Conservation (phyloP, 768 basidiomycete species). For the Calocera viscosa region DNA sequence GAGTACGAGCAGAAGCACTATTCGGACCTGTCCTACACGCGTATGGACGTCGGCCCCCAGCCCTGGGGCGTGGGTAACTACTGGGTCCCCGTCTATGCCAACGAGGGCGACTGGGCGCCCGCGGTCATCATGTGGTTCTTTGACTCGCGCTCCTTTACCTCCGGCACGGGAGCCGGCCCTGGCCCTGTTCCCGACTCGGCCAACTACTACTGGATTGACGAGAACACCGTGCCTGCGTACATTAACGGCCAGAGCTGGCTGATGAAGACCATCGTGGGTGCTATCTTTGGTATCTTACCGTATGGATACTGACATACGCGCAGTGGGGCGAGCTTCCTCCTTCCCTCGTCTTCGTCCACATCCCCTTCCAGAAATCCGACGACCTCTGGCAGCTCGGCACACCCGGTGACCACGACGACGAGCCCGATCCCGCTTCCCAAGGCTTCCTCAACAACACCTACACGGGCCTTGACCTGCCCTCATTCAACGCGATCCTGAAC, state of each 20-base stretch:
- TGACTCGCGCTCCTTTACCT: constrained; percentile 41
- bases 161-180: constrained; percentile 20
- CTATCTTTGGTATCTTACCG: constrained; percentile 36
- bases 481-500: constrained; percentile 54
- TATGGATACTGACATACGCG: constrained; percentile 45
- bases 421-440: constrained; percentile 34
- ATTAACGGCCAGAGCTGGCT: constrained; percentile 49
- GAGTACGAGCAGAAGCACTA: constrained; percentile 37
- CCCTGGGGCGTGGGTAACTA: constrained; percentile 52
- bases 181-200: not conserved
- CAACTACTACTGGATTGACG: constrained; percentile 32
- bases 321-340: constrained; percentile 34
- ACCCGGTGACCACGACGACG: constrained; percentile 30
- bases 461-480: constrained; percentile 25
- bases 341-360: constrained; percentile 55
- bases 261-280: constrained; percentile 46
- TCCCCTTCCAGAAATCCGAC: constrained; percentile 21
- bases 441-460: constrained; percentile 29
- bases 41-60: constrained; percentile 16
- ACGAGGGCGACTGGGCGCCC: constrained; percentile 28
- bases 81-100: constrained; percentile 52
- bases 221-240: constrained; percentile 47
- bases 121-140: constrained; percentile 62
- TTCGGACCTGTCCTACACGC: constrained; percentile 15
- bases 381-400: constrained; percentile 14